phyloP scores from a whole-genome alignment of 2,329 filamentous ascomycete genomes.

The Diplodia mutila region DNA sequence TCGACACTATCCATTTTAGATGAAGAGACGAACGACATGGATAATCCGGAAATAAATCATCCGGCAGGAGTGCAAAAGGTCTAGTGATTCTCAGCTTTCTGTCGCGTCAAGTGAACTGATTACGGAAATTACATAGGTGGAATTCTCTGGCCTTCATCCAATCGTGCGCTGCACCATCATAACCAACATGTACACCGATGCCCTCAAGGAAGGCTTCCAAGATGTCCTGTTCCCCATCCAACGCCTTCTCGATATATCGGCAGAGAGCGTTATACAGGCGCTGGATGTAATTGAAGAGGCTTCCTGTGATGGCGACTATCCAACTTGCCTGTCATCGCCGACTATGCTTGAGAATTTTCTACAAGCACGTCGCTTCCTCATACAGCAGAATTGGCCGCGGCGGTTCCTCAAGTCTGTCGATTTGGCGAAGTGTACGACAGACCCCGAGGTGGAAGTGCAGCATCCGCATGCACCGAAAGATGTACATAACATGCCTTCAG shows the following conservation, averaged over 20 bases:
- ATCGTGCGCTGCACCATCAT: slow-evolving; percentile 14
- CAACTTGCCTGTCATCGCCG: neutral
- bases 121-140: neutral
- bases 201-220: neutral
- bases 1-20: neutral
- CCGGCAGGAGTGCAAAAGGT: neutral
- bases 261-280: neutral
- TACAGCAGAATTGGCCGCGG: neutral
- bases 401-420: neutral
- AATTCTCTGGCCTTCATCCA: neutral
- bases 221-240: slow-evolving; percentile 7
- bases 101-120: neutral
- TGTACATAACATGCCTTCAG: neutral
- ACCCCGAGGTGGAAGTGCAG: no score
- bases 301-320: neutral
- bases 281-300: neutral
- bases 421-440: neutral
- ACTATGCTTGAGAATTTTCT: neutral
- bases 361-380: neutral
- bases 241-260: neutral
- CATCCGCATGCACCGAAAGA: neutral
- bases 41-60: neutral
- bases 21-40: neutral
- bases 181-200: slow-evolving; percentile 1
- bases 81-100: neutral